These are phyloP conservation scores for Elaphomyces granulatus DNA, from an alignment of 495 filamentous ascomycete genomes.

Conservation along the genomic window DNA sequence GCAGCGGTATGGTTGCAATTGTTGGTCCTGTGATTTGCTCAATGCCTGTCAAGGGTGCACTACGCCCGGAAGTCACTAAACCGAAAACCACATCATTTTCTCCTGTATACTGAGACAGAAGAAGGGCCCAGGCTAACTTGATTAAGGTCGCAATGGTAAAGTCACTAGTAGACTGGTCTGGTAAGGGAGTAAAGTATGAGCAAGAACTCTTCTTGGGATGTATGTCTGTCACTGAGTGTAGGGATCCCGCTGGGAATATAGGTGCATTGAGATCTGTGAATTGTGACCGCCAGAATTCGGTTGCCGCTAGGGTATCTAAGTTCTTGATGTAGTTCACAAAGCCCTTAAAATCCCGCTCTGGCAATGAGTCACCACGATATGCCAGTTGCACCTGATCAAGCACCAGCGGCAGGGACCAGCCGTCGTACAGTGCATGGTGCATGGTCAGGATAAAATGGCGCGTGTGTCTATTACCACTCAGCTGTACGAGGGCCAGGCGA, in stretches of 20 bases:
- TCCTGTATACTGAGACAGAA: slow-evolving; percentile 16
- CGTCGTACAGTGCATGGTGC: slow-evolving; percentile 48
- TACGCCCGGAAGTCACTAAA: slow-evolving; percentile 20
- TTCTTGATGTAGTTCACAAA: slow-evolving; percentile 20
- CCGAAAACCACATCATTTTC: slow-evolving; percentile 24
- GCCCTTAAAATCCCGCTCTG: slow-evolving; percentile 6
- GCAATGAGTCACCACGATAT: slow-evolving; percentile 14
- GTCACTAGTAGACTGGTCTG: neutral
- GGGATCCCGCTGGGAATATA: no score
- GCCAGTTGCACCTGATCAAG: slow-evolving; percentile 10
- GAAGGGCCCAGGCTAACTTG: slow-evolving; percentile 23
- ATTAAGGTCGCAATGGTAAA: slow-evolving; percentile 20
- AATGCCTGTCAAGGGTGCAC: slow-evolving; percentile 20
- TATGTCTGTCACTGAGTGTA: no score
- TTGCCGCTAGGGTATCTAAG: slow-evolving; percentile 8
- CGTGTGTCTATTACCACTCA: neutral
- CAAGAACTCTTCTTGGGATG: neutral
- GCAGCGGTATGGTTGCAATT: slow-evolving; percentile 36
- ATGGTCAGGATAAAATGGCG: slow-evolving; percentile 7
- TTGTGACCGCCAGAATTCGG: slow-evolving; percentile 20
- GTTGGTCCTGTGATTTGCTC: slow-evolving; percentile 26
- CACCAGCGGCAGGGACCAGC: slow-evolving; percentile 32
- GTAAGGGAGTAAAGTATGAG: neutral
- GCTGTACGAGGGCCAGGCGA: neutral
- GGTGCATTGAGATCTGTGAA: slow-evolving; percentile 27